Percentiles rank a stretch among this genome's conserved stretches.
phyloP scores from a whole-genome alignment of 2,329 filamentous ascomycete genomes.

The Fusarium sp. region DNA sequence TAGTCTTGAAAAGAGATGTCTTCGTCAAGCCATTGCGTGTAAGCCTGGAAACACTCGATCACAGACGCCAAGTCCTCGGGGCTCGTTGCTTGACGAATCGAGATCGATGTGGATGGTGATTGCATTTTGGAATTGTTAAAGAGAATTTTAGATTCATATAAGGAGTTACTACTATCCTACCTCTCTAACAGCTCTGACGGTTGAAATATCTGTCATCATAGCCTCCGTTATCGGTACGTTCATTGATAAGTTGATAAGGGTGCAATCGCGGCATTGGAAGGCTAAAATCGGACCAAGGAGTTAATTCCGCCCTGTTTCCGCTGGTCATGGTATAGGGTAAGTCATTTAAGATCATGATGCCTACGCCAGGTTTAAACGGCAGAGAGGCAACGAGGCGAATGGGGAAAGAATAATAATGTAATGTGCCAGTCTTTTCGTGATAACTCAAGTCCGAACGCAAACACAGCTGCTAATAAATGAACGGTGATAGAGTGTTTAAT shows the following conservation, averaged over 20 bases:
- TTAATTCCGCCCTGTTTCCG: not conserved
- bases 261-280: not conserved
- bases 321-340: no score
- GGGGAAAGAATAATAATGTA: no score
- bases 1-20: slow-evolving; percentile 46
- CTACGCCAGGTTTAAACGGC: no score
- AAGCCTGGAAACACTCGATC: slow-evolving; percentile 39
- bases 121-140: no score
- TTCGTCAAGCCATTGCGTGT: slow-evolving; percentile 42
- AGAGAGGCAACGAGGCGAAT: no score
- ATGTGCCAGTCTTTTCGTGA: no score
- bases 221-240: not conserved
- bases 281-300: not conserved
- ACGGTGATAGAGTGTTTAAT: no score
- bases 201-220: not conserved
- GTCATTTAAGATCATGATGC: no score
- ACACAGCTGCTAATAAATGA: no score
- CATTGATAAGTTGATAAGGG: not conserved
- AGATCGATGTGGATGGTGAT: not conserved
- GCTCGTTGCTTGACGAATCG: slow-evolving; percentile 37
- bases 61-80: slow-evolving; percentile 32
- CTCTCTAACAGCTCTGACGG: not conserved
- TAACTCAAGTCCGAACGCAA: no score
- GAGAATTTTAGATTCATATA: no score
- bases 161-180: not conserved